Base-by-base conservation (phyloP, 75 land plant genomes). In the Larix kaempferi region DNA sequence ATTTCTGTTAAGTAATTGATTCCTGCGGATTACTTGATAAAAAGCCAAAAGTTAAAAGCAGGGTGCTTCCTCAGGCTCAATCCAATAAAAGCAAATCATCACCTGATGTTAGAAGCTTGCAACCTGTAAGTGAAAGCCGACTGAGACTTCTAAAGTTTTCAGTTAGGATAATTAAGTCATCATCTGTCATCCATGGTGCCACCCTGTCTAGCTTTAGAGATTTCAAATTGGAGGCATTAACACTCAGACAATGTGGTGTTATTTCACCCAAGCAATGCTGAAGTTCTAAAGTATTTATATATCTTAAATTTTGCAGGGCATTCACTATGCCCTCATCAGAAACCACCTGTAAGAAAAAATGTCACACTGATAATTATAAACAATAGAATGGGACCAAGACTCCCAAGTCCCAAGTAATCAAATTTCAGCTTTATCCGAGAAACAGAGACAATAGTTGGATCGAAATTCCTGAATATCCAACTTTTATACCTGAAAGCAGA, bases 101-200 rank as follows among this genome's bases (percentile, higher is more conserved):
- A 86, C 90, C 88, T 74, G 86, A 72, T 77, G 81, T 63, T 29
- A 90, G 87, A 63, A 62, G 76, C 44, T 62, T 67, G 74, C 92
- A 90, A 27, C 89, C 89, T 66, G 80, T 26, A 81, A 90, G 79
- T 23, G 86, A 79, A 74, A 90, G 82, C 64, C 83, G 82, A 71
- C 72, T 19, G 56, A 90, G 59, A 60, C 73, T 71, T 69, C 69
- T 16, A 59, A 81, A 87, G 57, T 74, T 85, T 27, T 76, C 76
- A 62, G 84, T 81, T 66, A 90, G 76, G 60, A 74, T 44, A 56
- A 29, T 59, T 80, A 90, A 76, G 59, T 87, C 86, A 22, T 72
- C 21, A 59, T 90, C 88, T 55, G 80, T 83, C 87, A 90, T 80
- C 89, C 87, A 87, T 57, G 92, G 84, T 33, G 87, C 77, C 21